phyloP scores from a whole-genome alignment of 1,139 yeast species.

The Candida anutae region DNA sequence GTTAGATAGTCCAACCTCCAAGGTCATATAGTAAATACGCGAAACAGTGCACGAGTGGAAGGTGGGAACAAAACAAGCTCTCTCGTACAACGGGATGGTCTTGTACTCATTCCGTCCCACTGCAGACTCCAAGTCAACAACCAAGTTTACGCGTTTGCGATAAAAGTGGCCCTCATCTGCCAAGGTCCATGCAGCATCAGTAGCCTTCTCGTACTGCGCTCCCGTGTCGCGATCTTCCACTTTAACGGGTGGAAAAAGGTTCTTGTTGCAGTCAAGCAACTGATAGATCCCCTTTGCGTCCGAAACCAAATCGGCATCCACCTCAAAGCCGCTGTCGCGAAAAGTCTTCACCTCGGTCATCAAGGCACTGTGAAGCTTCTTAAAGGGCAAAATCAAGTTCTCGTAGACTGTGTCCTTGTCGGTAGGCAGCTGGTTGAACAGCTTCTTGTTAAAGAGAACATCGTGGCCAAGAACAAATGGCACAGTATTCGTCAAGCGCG shows the following conservation, averaged over 20 bases:
- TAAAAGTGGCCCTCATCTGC: constrained; percentile 1
- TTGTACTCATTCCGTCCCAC: too few relatives aligned
- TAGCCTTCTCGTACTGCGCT: background rate
- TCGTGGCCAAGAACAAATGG: constrained; percentile 18
- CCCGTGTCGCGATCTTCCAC: constrained; percentile 2
- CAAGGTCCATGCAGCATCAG: constrained; percentile 4
- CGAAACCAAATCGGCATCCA: constrained; percentile 24
- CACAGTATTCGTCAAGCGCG: too few relatives aligned
- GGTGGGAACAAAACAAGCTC: constrained; percentile 15
- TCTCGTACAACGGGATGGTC: constrained; percentile 10
- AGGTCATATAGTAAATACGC: constrained; percentile 14
- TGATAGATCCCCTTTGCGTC: constrained; percentile 24
- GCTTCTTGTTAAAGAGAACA: constrained; percentile 10
- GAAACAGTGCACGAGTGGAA: constrained; percentile 17
- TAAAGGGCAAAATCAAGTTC: constrained; percentile 18
- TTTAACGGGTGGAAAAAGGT: constrained; percentile 14
- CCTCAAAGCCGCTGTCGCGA: constrained; percentile 18
- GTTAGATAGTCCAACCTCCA: constrained; percentile 11
- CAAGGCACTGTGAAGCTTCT: constrained; percentile 13
- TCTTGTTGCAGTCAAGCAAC: constrained; percentile 21
- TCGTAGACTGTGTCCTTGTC: constrained; percentile 20
- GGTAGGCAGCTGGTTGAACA: constrained; percentile 5
- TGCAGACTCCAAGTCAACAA: constrained; percentile 5
- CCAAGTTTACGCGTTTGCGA: too few relatives aligned
- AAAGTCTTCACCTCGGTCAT: constrained; percentile 13